Conservation (phyloP, 441 rosid genomes). For the Lepidium campestre region DNA sequence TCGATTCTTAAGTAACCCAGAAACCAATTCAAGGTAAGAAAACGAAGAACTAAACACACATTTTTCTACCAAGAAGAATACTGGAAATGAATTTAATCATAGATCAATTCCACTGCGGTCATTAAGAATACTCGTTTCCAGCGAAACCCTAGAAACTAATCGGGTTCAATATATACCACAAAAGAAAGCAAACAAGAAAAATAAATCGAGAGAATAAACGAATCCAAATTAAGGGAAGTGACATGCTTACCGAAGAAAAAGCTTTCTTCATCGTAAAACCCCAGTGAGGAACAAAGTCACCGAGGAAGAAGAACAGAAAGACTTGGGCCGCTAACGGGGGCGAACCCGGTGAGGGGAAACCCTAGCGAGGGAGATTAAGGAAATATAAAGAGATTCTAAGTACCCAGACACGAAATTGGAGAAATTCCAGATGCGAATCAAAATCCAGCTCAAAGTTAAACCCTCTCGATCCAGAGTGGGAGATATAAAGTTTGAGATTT, state of each 20-base stretch:
- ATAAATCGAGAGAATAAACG: neutral
- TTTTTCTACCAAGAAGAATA: neutral
- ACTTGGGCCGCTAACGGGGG: neutral
- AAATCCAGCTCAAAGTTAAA: slow-evolving; percentile 16
- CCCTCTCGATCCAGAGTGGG: slow-evolving; percentile 16
- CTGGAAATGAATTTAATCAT: neutral
- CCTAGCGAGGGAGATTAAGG: neutral
- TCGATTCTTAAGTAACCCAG: neutral
- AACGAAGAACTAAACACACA: no score
- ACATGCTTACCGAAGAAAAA: slow-evolving; percentile 17
- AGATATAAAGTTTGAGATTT: neutral
- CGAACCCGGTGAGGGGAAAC: neutral
- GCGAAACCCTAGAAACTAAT: slow-evolving; percentile 20
- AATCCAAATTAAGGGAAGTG: neutral
- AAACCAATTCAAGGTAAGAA: neutral
- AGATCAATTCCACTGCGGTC: neutral
- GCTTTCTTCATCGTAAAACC: slow-evolving; percentile 1
- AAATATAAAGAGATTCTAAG: neutral
- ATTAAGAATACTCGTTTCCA: neutral
- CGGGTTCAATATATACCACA: neutral
- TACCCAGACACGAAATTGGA: neutral
- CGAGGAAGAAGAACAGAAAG: neutral
- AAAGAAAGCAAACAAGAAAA: neutral
- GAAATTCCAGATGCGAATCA: neutral
- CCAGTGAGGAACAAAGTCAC: neutral